These are phyloP conservation scores for Solanum dulcamara DNA, from an alignment of 257 asterid species.

Conservation along the genomic window DNA sequence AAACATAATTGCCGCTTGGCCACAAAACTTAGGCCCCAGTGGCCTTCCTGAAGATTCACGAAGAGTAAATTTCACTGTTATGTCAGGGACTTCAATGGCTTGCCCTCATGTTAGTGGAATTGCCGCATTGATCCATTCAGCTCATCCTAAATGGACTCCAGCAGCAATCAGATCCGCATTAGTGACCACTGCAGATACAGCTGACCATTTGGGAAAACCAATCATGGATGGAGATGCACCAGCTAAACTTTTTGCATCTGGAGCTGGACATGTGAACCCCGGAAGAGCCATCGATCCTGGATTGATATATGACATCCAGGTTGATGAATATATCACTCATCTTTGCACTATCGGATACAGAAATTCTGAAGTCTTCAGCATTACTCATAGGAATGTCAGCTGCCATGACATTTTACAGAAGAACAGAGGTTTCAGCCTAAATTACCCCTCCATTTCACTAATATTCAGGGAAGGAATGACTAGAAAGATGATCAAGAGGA, in stretches of 20 bases:
- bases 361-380: slow-evolving; percentile 53
- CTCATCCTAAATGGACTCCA: slow-evolving; percentile 73
- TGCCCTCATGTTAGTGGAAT: slow-evolving; percentile 89
- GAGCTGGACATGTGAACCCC: slow-evolving; percentile 87
- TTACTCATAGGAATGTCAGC: slow-evolving; percentile 74
- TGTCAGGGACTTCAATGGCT: slow-evolving; percentile 98
- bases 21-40: slow-evolving; percentile 81
- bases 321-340: slow-evolving; percentile 56
- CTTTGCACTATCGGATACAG: slow-evolving; percentile 60
- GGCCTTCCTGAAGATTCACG: slow-evolving; percentile 79
- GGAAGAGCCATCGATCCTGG: slow-evolving; percentile 71
- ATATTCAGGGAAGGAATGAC: slow-evolving; percentile 40
- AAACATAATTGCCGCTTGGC: slow-evolving; percentile 93
- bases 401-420: slow-evolving; percentile 45
- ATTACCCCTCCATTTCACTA: slow-evolving; percentile 70
- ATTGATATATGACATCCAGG: slow-evolving; percentile 53
- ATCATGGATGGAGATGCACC: slow-evolving; percentile 65
- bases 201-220: slow-evolving; percentile 52
- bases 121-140: slow-evolving; percentile 60
- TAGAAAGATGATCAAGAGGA: slow-evolving; percentile 40
- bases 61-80: slow-evolving; percentile 75
- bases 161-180: slow-evolving; percentile 78
- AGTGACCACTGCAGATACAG: slow-evolving; percentile 69
- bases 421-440: slow-evolving; percentile 72
- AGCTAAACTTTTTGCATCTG: slow-evolving; percentile 61